These are phyloP conservation scores for Sordariomycetes sp. DNA, from an alignment of 2,329 filamentous ascomycete genomes.

Conservation along the genomic window DNA sequence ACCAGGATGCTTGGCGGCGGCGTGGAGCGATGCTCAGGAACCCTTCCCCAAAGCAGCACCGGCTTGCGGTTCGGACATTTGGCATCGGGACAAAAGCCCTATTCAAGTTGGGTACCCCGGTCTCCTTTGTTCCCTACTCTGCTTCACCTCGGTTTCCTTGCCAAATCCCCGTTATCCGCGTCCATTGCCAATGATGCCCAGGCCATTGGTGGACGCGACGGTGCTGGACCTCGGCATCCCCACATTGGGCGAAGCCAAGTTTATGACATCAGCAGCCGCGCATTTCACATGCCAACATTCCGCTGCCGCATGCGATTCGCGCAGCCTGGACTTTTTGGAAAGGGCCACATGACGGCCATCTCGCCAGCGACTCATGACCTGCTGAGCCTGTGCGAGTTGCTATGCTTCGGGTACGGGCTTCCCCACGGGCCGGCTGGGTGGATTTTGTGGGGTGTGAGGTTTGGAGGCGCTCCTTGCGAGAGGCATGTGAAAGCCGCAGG, in stretches of 20 bases:
- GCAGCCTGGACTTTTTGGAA: not conserved
- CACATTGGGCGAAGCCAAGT: not conserved
- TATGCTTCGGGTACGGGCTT: too few relatives aligned
- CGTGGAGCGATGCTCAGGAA: too few relatives aligned
- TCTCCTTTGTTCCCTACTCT: too few relatives aligned
- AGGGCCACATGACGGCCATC: not conserved
- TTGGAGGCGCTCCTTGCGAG: too few relatives aligned
- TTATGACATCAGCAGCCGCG: slow-evolving; percentile 2
- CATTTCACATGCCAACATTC: slow-evolving; percentile 1
- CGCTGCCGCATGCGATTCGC: not conserved
- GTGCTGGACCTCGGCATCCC: slow-evolving; percentile 5
- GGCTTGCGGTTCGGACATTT: too few relatives aligned
- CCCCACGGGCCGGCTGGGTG: not conserved
- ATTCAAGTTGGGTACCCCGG: too few relatives aligned
- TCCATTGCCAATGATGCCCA: slow-evolving; percentile 1
- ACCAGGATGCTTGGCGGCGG: too few relatives aligned
- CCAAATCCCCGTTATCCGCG: too few relatives aligned
- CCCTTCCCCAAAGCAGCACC: too few relatives aligned
- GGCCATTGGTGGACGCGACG: not conserved
- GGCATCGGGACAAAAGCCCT: too few relatives aligned
- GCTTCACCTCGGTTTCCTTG: too few relatives aligned
- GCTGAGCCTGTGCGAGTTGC: not conserved
- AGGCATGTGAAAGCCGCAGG: too few relatives aligned
- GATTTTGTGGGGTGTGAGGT: not conserved
- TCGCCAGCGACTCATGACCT: not conserved